Conservation (phyloP, 1,284 basidiomycete species). For the Puccinia sorghi region DNA sequence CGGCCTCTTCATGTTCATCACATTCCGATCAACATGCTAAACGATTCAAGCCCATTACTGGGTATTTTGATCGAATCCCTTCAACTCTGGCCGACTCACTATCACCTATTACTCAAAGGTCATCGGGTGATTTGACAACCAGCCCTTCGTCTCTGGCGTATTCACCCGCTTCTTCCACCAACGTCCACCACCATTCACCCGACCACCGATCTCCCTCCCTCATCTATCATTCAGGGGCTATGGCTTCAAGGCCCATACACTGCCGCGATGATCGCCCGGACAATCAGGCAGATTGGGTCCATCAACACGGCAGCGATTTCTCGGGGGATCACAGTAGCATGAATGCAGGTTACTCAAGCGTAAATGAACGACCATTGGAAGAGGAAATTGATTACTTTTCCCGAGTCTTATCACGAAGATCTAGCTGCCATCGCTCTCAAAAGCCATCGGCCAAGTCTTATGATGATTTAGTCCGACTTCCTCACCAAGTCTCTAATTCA, state of each 20-base stretch:
- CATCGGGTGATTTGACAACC: neutral
- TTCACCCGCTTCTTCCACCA: constrained; percentile 3
- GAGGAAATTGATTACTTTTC: constrained; percentile 10
- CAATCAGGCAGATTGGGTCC: neutral
- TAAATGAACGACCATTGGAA: constrained; percentile 5
- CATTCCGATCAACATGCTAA: neutral
- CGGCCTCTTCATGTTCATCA: neutral
- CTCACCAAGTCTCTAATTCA: constrained; percentile 31
- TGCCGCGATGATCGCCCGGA: neutral
- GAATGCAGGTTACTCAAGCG: neutral
- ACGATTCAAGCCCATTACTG: constrained; percentile 17
- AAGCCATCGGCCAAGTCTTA: neutral
- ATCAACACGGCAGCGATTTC: neutral
- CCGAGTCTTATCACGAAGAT: constrained; percentile 10
- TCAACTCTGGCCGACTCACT: neutral
- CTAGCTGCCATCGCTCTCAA: neutral
- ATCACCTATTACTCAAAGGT: neutral
- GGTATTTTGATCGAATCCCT: constrained; percentile 1
- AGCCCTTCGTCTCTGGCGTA: neutral
- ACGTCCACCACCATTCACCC: constrained; percentile 5
- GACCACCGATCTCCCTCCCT: neutral
- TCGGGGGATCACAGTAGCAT: neutral
- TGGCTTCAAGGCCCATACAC: neutral
- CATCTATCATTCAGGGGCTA: constrained; percentile 4
- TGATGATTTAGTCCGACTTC: constrained; percentile 34